Conservation (phyloP, 2,329 filamentous ascomycete species). For the Calonectria hawksworthii region DNA sequence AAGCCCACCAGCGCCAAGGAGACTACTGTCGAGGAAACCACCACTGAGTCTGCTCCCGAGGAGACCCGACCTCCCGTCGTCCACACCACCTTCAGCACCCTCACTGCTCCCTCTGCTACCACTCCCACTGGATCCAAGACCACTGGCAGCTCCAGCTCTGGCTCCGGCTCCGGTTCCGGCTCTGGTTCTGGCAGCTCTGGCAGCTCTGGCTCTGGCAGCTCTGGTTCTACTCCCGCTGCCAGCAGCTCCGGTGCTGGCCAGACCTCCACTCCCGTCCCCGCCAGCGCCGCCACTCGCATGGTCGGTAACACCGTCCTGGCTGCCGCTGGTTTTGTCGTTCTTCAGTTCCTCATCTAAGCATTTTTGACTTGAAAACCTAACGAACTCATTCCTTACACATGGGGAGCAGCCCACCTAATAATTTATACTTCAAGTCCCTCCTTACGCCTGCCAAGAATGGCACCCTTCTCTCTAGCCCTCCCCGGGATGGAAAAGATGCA, state of each 20-base stretch:
- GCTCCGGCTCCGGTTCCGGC: constrained; percentile 30
- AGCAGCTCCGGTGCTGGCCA: constrained; percentile 25
- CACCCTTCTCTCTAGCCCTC: constrained; percentile 33
- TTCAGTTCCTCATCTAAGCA: constrained; percentile 49
- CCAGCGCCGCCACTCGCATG: constrained; percentile 45
- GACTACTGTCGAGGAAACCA: constrained; percentile 1
- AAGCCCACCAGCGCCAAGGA: constrained; percentile 32
- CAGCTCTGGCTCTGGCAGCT: constrained; percentile 26
- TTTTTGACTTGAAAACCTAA: constrained; percentile 44
- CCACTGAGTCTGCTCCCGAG: constrained; percentile 11
- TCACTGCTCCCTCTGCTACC: constrained; percentile 22
- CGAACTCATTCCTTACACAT: constrained; percentile 38
- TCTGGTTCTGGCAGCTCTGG: constrained; percentile 26
- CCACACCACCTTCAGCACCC: constrained; percentile 39
- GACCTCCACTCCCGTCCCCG: constrained; percentile 39
- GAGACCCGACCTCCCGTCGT: constrained; percentile 29
- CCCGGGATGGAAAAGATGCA: constrained; percentile 24
- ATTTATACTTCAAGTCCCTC: constrained; percentile 48
- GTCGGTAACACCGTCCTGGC: constrained; percentile 46
- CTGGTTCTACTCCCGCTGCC: constrained; percentile 26
- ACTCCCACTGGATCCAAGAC: constrained; percentile 26
- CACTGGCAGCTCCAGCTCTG: constrained; percentile 23
- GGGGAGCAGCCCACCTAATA: constrained; percentile 50
- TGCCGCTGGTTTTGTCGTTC: constrained; percentile 46
- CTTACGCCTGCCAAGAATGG: constrained; percentile 45